These are phyloP conservation scores for Aspergillus niger DNA, from an alignment of 2,329 filamentous ascomycete species.

Conservation along the genomic window DNA sequence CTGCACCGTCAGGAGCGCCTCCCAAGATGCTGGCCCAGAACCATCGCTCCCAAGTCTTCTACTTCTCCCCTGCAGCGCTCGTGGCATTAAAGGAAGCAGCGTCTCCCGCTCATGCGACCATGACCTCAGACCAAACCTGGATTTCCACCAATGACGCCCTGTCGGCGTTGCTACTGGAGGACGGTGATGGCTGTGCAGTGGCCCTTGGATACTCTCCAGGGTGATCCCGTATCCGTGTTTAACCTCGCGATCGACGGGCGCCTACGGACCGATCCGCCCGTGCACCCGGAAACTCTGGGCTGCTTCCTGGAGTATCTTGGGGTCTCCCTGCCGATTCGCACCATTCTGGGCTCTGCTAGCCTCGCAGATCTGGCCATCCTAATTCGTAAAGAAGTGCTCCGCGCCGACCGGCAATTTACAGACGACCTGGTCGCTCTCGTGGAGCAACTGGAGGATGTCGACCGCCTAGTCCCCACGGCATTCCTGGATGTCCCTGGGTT, in stretches of 20 bases:
- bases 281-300: slow-evolving; percentile 42
- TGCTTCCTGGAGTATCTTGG: slow-evolving; percentile 44
- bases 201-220: slow-evolving; percentile 34
- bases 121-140: slow-evolving; percentile 27
- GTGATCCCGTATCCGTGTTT: slow-evolving; percentile 38
- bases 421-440: slow-evolving; percentile 33
- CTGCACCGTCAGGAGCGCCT: slow-evolving; percentile 31
- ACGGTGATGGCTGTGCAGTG: slow-evolving; percentile 29
- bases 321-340: slow-evolving; percentile 23
- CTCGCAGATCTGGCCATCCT: slow-evolving; percentile 38
- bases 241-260: slow-evolving; percentile 44
- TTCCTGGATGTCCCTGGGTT: slow-evolving; percentile 41
- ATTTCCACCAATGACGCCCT: slow-evolving; percentile 41
- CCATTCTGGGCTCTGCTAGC: slow-evolving; percentile 31
- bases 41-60: slow-evolving; percentile 38
- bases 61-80: slow-evolving; percentile 34
- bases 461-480: slow-evolving; percentile 35
- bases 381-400: slow-evolving; percentile 37
- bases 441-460: slow-evolving; percentile 35
- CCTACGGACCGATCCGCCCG: slow-evolving; percentile 35
- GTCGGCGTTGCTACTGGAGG: slow-evolving; percentile 43
- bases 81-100: slow-evolving; percentile 35
- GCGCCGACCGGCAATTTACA: slow-evolving; percentile 34
- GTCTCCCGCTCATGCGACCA: slow-evolving; percentile 30
- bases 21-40: slow-evolving; percentile 36